Evolutionary conservation across 192 early-diverging fungal species (phyloP), one percentile per base, ranked within the genome.

Genomic region (Endogone sp.): DNA sequence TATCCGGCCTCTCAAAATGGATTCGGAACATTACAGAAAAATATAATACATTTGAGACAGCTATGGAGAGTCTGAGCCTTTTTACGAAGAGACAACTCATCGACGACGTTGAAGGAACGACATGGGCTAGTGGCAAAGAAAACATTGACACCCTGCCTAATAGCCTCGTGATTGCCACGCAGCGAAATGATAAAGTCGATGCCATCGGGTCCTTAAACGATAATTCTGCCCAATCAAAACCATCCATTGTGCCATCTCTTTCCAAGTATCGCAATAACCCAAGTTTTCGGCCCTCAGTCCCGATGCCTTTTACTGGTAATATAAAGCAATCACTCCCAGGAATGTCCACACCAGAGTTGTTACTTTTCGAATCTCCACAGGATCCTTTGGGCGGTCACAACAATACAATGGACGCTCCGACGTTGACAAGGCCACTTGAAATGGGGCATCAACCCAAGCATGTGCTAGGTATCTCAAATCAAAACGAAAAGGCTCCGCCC

Each of bases 1-100:
- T 79, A 2, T n/a, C 65, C 21, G 79, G 81, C 30, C 77, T 94
- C 23, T 91, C 92, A 2, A 79, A 79, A 54, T 94, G 92, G 92
- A 84, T 92, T 26, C 76, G 82, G 22, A 60, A 29, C 6, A 60
- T 49, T 49, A 49, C 37, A 16, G 37, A 6, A 49, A 49, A 49
- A 49, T 49, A 49, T 16, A 16, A 49, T 16, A 49, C 37, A 11
- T 49, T 49, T 16, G 37, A 49, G 37, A 16, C 37, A 16, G 37
- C 37, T 49, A 16, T 49, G 16, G 37, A 49, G 6, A 49, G 37
- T 49, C 37, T 49, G 37, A 16, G 16, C 37, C 37, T 6, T 0
- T 49, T 49, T 49, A 49, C 37, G 37, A 49, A 49, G 37, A 49
- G 37, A 49, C 16, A 11, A 49, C 37, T 49, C 37, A 49, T 49